These are phyloP conservation scores for Clarkia xantiana DNA, from an alignment of 345 rosid genomes.

Conservation along the genomic window DNA sequence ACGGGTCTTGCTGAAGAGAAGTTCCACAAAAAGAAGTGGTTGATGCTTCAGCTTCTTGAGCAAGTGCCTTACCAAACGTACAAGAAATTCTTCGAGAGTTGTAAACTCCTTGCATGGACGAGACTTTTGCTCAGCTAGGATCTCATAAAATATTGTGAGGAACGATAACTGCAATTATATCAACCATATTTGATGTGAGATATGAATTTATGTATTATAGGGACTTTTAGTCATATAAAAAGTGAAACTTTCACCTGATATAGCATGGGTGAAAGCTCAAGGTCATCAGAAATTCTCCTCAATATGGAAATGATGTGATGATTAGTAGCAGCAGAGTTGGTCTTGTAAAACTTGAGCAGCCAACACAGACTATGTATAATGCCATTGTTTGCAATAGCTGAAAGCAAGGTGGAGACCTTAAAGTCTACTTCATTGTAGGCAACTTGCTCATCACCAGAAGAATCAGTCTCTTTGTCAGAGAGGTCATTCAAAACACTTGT, in stretches of 20 bases:
- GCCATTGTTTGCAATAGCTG: conserved; percentile 67
- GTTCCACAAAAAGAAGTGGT: conserved; percentile 90
- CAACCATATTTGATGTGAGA: too few species aligned
- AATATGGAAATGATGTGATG: conserved; percentile 48
- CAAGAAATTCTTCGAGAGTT: conserved; percentile 49
- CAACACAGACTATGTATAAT: conserved; percentile 83
- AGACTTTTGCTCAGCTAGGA: conserved; percentile 69
- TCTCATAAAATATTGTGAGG: conserved; percentile 48
- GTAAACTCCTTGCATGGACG: conserved; percentile 43
- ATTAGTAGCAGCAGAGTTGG: conserved; percentile 51
- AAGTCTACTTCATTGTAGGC: conserved; percentile 80
- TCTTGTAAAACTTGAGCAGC: conserved; percentile 75
- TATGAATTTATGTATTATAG: too few species aligned
- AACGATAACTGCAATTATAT: conserved; percentile 59
- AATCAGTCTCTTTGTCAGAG: conserved; percentile 38
- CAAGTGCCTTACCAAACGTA: conserved; percentile 54
- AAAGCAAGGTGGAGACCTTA: conserved; percentile 52
- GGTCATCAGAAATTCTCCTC: conserved; percentile 64
- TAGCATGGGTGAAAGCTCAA: conserved; percentile 86
- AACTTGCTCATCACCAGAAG: conserved; percentile 50
- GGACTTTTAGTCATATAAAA: background rate
- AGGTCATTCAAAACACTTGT: conserved; percentile 26
- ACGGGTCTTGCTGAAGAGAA: conserved; percentile 77
- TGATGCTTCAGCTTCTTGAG: conserved; percentile 68
- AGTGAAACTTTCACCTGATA: conserved; percentile 51